Conservation (phyloP, 208 protist genomes). For the Acanthamoeba triangularis region DNA sequence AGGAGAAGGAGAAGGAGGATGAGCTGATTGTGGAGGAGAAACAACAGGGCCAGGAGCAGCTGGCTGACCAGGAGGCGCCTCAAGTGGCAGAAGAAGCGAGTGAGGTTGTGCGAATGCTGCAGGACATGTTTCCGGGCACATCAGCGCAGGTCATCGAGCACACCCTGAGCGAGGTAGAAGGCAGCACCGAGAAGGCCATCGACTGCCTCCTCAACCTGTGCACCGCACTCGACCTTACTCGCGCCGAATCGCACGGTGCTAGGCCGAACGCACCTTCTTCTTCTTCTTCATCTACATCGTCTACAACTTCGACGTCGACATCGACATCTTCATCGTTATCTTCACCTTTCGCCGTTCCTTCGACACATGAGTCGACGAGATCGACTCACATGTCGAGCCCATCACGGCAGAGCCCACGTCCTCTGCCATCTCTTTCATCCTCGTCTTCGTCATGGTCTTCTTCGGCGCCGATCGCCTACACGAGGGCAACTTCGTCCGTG, state of each 20-base stretch:
- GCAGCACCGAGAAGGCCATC: background rate
- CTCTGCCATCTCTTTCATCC: too few species aligned
- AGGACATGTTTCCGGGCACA: background rate
- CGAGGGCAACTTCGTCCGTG: background rate
- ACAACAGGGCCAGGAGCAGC: background rate
- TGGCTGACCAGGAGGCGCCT: background rate
- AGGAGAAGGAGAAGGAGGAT: background rate
- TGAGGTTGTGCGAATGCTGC: background rate
- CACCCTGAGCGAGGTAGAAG: background rate
- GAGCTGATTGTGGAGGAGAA: background rate
- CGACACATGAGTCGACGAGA: background rate
- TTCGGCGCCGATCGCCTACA: background rate
- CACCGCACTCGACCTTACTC: background rate
- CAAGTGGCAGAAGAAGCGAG: background rate
- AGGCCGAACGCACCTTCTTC: too few species aligned
- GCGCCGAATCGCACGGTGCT: background rate
- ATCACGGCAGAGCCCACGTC: background rate
- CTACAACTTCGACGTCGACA: background rate
- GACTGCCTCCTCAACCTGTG: background rate
- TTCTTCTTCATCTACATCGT: too few species aligned
- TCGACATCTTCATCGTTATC: background rate
- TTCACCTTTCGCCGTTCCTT: background rate
- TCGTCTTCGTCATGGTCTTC: background rate
- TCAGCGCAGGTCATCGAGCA: background rate
- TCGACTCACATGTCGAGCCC: background rate